Evolutionary conservation across 768 basidiomycete genomes (phyloP).

Genomic region (Strobilomyces dryophilus): DNA sequence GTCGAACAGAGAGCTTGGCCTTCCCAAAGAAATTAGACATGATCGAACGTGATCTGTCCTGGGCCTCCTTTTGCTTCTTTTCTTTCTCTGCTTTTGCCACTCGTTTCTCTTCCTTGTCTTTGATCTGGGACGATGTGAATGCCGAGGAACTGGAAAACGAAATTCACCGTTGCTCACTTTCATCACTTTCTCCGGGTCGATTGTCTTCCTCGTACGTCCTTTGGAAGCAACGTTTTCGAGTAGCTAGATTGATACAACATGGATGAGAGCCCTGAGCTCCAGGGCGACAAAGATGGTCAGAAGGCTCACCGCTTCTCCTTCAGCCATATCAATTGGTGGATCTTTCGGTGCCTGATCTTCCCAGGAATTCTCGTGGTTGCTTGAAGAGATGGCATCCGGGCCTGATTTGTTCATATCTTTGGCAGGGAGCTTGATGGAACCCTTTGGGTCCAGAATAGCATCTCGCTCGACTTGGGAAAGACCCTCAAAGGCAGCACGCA

Average conservation of each 20-base stretch:
- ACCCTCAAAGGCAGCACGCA: slow-evolving; percentile 51
- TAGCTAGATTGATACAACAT: slow-evolving; percentile 7
- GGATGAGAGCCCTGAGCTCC: neutral
- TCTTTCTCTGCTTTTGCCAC: slow-evolving; percentile 66
- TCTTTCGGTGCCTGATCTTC: slow-evolving; percentile 29
- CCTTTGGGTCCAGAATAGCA: slow-evolving; percentile 52
- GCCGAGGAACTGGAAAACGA: neutral
- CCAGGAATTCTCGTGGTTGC: neutral
- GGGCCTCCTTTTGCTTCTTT: slow-evolving; percentile 64
- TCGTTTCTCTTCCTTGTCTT: slow-evolving; percentile 64
- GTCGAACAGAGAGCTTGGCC: slow-evolving; percentile 35
- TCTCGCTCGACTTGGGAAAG: slow-evolving; percentile 56
- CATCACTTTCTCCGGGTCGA: slow-evolving; percentile 50
- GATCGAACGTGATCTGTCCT: slow-evolving; percentile 67
- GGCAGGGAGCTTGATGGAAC: slow-evolving; percentile 28
- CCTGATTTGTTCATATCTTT: slow-evolving; percentile 33
- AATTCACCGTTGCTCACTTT: slow-evolving; percentile 19
- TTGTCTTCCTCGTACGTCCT: slow-evolving; percentile 45
- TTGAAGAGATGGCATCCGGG: slow-evolving; percentile 1
- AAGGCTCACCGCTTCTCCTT: slow-evolving; percentile 37
- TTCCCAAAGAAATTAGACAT: slow-evolving; percentile 81
- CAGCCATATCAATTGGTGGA: slow-evolving; percentile 30
- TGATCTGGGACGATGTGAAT: slow-evolving; percentile 45
- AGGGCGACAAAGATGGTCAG: neutral
- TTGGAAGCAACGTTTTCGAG: slow-evolving; percentile 27